Evolutionary conservation across 2,329 filamentous ascomycete genomes (phyloP).

Genomic region (Cladosporium phlei): DNA sequence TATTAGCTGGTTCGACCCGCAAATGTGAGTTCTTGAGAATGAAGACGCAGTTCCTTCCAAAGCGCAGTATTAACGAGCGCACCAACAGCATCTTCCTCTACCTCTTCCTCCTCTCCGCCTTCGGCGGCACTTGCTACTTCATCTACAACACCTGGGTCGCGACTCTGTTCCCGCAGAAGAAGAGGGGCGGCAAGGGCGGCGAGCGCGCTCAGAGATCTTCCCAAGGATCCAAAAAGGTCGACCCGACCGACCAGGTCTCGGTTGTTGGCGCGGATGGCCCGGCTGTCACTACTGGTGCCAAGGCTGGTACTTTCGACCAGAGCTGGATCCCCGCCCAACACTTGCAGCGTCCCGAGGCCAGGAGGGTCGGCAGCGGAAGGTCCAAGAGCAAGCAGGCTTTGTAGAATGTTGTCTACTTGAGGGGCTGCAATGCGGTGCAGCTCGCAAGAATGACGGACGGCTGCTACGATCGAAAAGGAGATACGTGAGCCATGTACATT

Average conservation of each 20-base stretch:
- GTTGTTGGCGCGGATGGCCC: conserved; percentile 68
- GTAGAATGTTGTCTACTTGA: not conserved
- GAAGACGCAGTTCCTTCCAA: too few species aligned
- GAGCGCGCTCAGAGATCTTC: conserved; percentile 61
- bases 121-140: conserved; percentile 81
- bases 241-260: conserved; percentile 53
- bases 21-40: conserved; percentile 93
- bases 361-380: conserved; percentile 52
- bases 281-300: conserved; percentile 63
- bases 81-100: conserved; percentile 88
- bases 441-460: too few species aligned
- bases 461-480: too few species aligned
- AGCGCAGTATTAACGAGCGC: too few species aligned
- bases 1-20: conserved; percentile 86
- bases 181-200: conserved; percentile 54
- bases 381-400: conserved; percentile 35
- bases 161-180: conserved; percentile 85
- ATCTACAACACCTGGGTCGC: conserved; percentile 98
- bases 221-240: conserved; percentile 63
- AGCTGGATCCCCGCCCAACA: conserved; percentile 91
- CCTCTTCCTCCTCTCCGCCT: conserved; percentile 75
- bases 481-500: too few species aligned
- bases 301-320: conserved; percentile 67
- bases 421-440: too few species aligned
- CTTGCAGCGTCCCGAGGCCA: conserved; percentile 75